Base-by-base conservation (phyloP, 1,284 basidiomycete genomes). In the Ceraceosorus guamensis region DNA sequence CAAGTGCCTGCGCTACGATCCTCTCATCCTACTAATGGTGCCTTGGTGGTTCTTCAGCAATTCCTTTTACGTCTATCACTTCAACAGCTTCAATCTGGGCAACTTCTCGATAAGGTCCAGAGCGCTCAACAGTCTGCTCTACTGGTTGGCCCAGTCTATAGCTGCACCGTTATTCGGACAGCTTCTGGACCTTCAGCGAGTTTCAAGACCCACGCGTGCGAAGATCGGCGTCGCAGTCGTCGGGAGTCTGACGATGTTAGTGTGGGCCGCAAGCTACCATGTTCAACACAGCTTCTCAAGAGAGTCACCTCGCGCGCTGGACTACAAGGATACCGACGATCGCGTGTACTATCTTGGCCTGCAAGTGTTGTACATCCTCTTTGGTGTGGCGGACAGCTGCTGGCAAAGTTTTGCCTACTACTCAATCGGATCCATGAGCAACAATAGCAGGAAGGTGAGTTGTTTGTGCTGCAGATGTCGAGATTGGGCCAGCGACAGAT, bases 41-140 rank as follows among this genome's bases (percentile, higher is more conserved):
- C 66, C 66, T 44, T 52, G 63, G 56, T 67, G 66, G 56, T 58
- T 68, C 34, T 62, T 63, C 43, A 61, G 56, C 53, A 70, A 70
- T 56, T 70, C 57, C 54, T 68, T 67, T 61, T 70, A 70, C 65
- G 65, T 66, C 30, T 68, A 63, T 62, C 68, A 70, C 53, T 65
- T 63, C 55, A 66, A 68, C 53, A 59, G 59, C 57, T 67, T 47
- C 56, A 67, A 63, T 48, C 56, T 53, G 3, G 50, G 37, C 50
- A 59, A 68, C 43, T 70, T 70, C 48, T 60, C 68, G 11, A 62
- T 68, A 14, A 61, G 68, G 14, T 68, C 75, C 8, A 76, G 77
- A 53, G 71, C 76, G 2, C 77, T 78, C 61, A 77, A 77, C 69
- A 66, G 65, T 10, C 59, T 78, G 3, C 64, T 77, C 18, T 78